Conservation (phyloP, 2,329 filamentous ascomycete species). For the Akanthomyces lecanii region DNA sequence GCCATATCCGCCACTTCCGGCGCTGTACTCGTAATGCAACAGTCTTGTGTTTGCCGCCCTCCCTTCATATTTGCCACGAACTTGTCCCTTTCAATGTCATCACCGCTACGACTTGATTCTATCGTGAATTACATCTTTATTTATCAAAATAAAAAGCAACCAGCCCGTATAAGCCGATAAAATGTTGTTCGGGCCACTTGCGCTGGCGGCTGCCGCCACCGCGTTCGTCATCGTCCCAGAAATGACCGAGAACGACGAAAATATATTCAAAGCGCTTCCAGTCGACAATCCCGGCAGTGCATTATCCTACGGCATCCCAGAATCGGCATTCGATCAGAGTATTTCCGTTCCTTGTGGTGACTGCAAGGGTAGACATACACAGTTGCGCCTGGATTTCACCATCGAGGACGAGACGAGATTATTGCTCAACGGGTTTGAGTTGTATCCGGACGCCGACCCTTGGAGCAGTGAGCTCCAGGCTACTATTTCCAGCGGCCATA, state of each 20-base stretch:
- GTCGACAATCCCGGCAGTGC: conserved; percentile 26
- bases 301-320: conserved; percentile 33
- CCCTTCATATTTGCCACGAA: conserved; percentile 1
- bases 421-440: conserved; percentile 55
- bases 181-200: conserved; percentile 33
- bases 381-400: conserved; percentile 51
- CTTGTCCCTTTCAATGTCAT: conserved; percentile 1
- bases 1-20: conserved; percentile 15
- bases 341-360: conserved; percentile 51
- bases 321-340: conserved; percentile 32
- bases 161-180: neutral
- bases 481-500: conserved; percentile 39
- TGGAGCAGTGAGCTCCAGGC: conserved; percentile 43
- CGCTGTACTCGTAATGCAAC: conserved; percentile 3
- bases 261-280: conserved; percentile 39
- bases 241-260: conserved; percentile 39
- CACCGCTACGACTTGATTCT: neutral
- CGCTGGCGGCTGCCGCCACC: conserved; percentile 31
- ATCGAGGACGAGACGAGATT: conserved; percentile 48
- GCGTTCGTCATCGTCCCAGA: conserved; percentile 54
- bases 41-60: neutral
- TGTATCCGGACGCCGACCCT: conserved; percentile 53
- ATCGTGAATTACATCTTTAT: neutral
- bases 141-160: neutral
- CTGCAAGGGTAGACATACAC: conserved; percentile 44